These are phyloP conservation scores for Nakazawaea populi DNA, from an alignment of 805 yeast species.

Conservation along the genomic window DNA sequence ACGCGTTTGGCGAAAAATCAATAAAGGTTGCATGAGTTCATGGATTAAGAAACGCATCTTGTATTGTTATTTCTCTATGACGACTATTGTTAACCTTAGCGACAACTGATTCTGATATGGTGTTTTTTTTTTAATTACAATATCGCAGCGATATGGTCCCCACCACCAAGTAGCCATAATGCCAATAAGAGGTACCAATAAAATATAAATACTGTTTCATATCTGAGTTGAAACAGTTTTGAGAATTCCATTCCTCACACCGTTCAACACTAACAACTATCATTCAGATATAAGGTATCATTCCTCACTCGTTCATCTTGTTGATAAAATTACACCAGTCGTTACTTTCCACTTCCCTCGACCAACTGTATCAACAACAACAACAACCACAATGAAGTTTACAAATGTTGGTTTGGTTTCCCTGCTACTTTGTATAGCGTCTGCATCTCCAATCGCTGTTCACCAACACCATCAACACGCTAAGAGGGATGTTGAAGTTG, in stretches of 20 bases:
- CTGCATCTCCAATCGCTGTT: slow-evolving; percentile 13
- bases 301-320: background rate
- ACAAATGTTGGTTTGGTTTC: background rate
- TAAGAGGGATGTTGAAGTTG: slow-evolving; percentile 39
- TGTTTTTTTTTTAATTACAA: background rate
- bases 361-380: no score
- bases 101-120: background rate
- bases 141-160: no score
- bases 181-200: background rate
- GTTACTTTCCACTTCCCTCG: no score
- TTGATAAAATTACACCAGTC: no score
- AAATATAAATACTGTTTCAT: background rate
- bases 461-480: slow-evolving; percentile 44
- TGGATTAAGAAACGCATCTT: background rate
- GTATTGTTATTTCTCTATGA: background rate
- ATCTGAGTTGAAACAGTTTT: background rate
- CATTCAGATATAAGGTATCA: background rate
- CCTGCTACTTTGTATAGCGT: slow-evolving; percentile 13
- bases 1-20: background rate
- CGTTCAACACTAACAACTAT: background rate
- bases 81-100: background rate
- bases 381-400: slow-evolving; percentile 5
- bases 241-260: background rate
- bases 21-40: background rate
- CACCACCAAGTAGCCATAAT: no score